Percentiles rank a stretch among this genome's conserved stretches.
Evolutionary conservation across 495 filamentous ascomycete genomes (phyloP).

Genomic region (Chaetomium tenue): DNA sequence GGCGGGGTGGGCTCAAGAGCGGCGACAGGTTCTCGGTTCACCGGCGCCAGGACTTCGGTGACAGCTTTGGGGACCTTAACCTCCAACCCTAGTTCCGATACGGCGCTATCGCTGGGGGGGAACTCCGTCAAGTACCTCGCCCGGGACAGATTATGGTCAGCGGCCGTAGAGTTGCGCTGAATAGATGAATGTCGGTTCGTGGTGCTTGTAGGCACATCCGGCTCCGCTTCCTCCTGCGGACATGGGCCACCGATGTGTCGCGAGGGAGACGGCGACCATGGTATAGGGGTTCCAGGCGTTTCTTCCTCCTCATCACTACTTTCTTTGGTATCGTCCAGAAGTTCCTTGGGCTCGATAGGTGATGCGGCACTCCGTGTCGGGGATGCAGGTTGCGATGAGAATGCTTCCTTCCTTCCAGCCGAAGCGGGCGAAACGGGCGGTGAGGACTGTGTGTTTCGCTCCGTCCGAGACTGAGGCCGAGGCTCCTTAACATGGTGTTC

Average conservation of each 20-base stretch:
- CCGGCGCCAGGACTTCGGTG: conserved; percentile 31
- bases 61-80: conserved; percentile 52
- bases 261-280: conserved; percentile 26
- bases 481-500: neutral
- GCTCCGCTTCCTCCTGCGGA: neutral
- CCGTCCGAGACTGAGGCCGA: neutral
- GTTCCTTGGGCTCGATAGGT: neutral
- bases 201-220: neutral
- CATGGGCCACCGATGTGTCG: conserved; percentile 5
- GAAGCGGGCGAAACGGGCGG: neutral
- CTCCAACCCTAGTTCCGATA: conserved; percentile 55
- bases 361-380: neutral
- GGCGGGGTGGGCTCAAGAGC: conserved; percentile 37
- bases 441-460: neutral
- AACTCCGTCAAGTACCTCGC: conserved; percentile 19
- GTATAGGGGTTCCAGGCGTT: conserved; percentile 1
- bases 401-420: neutral
- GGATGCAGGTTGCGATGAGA: neutral
- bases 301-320: neutral
- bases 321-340: neutral
- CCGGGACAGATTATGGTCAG: neutral
- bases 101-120: conserved; percentile 36
- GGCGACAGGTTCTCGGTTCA: conserved; percentile 24
- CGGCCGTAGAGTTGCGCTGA: neutral
- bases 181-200: neutral